Conservation (phyloP, 2,329 filamentous ascomycete species). For the Ascochyta pisi region DNA sequence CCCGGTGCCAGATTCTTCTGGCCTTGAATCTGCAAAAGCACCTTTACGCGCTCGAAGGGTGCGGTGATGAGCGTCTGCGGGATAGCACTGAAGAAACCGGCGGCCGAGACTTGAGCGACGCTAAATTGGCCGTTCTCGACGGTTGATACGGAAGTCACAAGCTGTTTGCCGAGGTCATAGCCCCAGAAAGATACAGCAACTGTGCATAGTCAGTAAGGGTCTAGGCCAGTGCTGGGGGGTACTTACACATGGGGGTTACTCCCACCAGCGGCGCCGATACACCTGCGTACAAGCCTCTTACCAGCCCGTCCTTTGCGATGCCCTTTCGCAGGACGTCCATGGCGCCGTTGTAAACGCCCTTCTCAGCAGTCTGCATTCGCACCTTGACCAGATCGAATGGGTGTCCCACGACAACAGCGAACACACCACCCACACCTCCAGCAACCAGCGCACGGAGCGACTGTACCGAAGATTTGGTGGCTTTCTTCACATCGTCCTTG, state of each 20-base stretch:
- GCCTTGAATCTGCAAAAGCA: slow-evolving; percentile 96
- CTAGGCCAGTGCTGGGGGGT: neutral
- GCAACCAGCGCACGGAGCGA: slow-evolving; percentile 83
- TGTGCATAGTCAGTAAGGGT: slow-evolving; percentile 37
- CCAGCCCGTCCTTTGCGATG: slow-evolving; percentile 82
- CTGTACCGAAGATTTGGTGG: slow-evolving; percentile 62
- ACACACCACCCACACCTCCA: slow-evolving; percentile 91
- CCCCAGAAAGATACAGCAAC: slow-evolving; percentile 77
- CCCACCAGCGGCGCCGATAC: slow-evolving; percentile 93
- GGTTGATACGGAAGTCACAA: slow-evolving; percentile 74
- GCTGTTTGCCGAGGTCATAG: slow-evolving; percentile 91
- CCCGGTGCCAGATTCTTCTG: slow-evolving; percentile 84
- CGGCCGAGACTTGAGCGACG: slow-evolving; percentile 86
- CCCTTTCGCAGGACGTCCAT: slow-evolving; percentile 92
- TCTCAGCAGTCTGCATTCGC: slow-evolving; percentile 92
- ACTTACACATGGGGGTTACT: slow-evolving; percentile 98
- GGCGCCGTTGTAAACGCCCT: slow-evolving; percentile 87
- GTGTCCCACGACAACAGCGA: slow-evolving; percentile 90
- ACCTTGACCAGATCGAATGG: slow-evolving; percentile 99
- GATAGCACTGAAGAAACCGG: slow-evolving; percentile 93
- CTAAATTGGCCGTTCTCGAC: slow-evolving; percentile 74
- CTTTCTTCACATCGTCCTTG: slow-evolving; percentile 60
- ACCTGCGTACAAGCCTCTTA: slow-evolving; percentile 87
- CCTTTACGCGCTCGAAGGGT: slow-evolving; percentile 98
- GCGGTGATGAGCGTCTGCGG: slow-evolving; percentile 99